phyloP scores from a whole-genome alignment of 257 asterid species.

The Handroanthus guayacan region DNA sequence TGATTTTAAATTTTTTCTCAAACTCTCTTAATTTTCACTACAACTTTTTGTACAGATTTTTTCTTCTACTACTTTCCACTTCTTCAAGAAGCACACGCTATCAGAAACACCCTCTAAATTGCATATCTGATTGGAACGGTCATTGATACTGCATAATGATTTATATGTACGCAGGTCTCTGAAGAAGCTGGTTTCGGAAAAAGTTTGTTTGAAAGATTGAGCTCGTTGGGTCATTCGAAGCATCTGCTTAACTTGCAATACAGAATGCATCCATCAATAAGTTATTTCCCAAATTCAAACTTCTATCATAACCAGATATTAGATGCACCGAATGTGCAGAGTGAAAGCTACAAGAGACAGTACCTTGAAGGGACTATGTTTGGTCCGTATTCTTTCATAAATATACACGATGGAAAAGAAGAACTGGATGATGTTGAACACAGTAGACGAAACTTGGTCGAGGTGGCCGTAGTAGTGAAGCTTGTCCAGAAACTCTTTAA shows the following conservation, averaged over 20 bases:
- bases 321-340: constrained; percentile 52
- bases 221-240: constrained; percentile 56
- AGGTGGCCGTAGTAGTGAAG: constrained; percentile 59
- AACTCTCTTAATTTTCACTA: too few relatives aligned
- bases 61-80: too few relatives aligned
- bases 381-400: constrained; percentile 72
- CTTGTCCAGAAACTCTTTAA: constrained; percentile 55
- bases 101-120: background rate
- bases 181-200: constrained; percentile 64
- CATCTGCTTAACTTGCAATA: constrained; percentile 59
- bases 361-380: constrained; percentile 56
- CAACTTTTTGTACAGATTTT: too few relatives aligned
- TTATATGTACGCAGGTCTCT: constrained; percentile 42
- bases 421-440: constrained; percentile 53
- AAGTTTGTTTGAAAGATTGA: constrained; percentile 66
- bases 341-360: constrained; percentile 31
- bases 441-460: constrained; percentile 66
- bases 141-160: background rate
- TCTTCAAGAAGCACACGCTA: too few relatives aligned
- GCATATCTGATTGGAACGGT: background rate
- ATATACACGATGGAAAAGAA: constrained; percentile 55
- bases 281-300: constrained; percentile 54
- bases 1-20: too few relatives aligned
- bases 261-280: constrained; percentile 68
- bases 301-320: constrained; percentile 50